Evolutionary conservation across 345 rosid species (phyloP), one percentile per base, ranked within the genome.

Genomic region (Psidium guajava): DNA sequence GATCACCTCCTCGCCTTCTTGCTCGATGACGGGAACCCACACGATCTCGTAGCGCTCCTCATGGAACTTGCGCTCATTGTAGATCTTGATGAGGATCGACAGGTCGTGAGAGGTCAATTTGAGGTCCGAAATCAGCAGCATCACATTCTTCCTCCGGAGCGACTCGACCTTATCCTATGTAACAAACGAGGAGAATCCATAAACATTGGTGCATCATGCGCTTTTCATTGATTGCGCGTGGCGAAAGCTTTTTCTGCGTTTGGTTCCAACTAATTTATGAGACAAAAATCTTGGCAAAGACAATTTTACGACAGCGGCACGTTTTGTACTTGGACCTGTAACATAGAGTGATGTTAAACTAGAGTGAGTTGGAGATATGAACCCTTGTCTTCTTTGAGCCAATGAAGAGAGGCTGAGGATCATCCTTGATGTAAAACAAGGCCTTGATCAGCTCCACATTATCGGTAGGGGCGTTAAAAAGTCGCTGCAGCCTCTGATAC

Each of bases 391-490:
- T 88, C 73, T 84, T 89, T 61, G 84, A 82, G 59, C 91, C 91
- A 73, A 86, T 87, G 73, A 86, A 22, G 27, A 92, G 91, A 12
- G 93, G 94, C 85, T 11, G 86, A 47, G 56, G 85, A 81, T 91
- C 90, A 86, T 90, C 91, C 85, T 91, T 88, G 40, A 87, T 64
- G 89, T 87, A 84, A 51, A 92, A 58, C 83, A 92, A 74, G 21
- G 91, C 90, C 85, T 58, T 88, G 82, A 92, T 90, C 82, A 90
- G 53, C 88, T 58, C 89, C 88, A 86, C 83, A 83, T 91, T 92
- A 87, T 90, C 94, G 27, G 86, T 85, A 13, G 85, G 52, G 44
- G 73, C 88, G 14, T 83, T 84, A 27, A 91, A 83, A 87, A 89
- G 77, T 53, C 50, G 85, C 50, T 57, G 13, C 25, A 90, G 90